Evolutionary conservation across 495 filamentous ascomycete species (phyloP).

Genomic region (Aspergillus cristatus): DNA sequence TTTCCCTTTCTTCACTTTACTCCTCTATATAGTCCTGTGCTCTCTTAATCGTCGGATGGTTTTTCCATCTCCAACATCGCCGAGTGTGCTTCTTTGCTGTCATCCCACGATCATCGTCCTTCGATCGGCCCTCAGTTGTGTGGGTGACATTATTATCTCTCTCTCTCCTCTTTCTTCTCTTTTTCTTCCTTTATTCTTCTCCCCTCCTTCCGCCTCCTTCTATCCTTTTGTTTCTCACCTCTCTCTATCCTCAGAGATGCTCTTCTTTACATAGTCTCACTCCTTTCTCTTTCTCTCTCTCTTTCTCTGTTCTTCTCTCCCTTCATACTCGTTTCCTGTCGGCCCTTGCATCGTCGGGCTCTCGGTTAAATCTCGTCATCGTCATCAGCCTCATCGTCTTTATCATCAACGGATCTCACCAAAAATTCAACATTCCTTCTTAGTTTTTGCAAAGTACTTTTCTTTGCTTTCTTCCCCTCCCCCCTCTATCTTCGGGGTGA

Average conservation of each 20-base stretch:
- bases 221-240: background rate
- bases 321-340: constrained; percentile 1
- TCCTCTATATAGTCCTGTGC: no score
- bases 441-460: no score
- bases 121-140: no score
- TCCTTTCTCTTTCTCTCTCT: background rate
- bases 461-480: constrained; percentile 3
- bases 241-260: constrained; percentile 1
- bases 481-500: constrained; percentile 9
- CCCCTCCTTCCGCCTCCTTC: background rate
- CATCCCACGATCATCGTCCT: no score
- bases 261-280: no score
- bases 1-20: no score
- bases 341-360: constrained; percentile 1
- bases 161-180: constrained; percentile 4
- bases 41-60: no score
- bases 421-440: no score
- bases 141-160: no score
- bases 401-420: constrained; percentile 13
- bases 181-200: constrained; percentile 4
- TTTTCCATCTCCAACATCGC: no score
- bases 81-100: no score
- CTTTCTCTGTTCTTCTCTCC: background rate
- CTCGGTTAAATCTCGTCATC: background rate
- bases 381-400: background rate